A percentile compares a stretch with the other conserved stretches of the same genome.
phyloP scores from a whole-genome alignment of 495 filamentous ascomycete genomes.

The Aspergillus ostianus region DNA sequence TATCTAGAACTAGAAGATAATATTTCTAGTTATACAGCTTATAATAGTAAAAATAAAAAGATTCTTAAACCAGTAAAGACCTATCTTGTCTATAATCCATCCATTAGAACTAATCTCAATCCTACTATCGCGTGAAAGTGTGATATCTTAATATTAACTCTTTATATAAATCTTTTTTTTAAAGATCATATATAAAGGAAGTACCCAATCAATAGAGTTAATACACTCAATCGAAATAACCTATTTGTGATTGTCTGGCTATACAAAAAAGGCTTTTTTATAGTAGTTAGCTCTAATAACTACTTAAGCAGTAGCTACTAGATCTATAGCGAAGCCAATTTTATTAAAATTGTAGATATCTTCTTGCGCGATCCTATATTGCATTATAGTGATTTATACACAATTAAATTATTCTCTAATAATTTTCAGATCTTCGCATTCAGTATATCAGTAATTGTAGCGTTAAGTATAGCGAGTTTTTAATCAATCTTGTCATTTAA shows the following conservation, averaged over 20 bases:
- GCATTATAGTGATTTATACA: constrained; percentile 25
- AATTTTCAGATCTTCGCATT: constrained; percentile 36
- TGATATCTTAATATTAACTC: no score
- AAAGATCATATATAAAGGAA: constrained; percentile 30
- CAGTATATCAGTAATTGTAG: constrained; percentile 25
- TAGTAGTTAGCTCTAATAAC: no score
- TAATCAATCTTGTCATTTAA: no score
- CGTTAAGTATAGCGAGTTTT: no score
- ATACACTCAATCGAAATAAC: constrained; percentile 25
- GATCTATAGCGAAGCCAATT: no score
- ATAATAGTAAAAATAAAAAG: constrained; percentile 9
- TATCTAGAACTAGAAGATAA: constrained; percentile 22
- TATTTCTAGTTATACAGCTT: constrained; percentile 8
- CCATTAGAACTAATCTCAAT: no score
- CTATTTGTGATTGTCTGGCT: constrained; percentile 32
- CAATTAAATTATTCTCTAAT: constrained; percentile 36
- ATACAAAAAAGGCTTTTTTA: constrained; percentile 21
- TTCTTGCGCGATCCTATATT: constrained; percentile 4
- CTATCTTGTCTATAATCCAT: no score
- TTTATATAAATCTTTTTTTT: constrained; percentile 8
- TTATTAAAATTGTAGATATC: no score
- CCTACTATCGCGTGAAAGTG: no score
- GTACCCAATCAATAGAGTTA: constrained; percentile 21
- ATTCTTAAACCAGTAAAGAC: constrained; percentile 9
- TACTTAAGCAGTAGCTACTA: no score